These are phyloP conservation scores for Starmerella etchellsii DNA, from an alignment of 805 yeast species.

Conservation along the genomic window DNA sequence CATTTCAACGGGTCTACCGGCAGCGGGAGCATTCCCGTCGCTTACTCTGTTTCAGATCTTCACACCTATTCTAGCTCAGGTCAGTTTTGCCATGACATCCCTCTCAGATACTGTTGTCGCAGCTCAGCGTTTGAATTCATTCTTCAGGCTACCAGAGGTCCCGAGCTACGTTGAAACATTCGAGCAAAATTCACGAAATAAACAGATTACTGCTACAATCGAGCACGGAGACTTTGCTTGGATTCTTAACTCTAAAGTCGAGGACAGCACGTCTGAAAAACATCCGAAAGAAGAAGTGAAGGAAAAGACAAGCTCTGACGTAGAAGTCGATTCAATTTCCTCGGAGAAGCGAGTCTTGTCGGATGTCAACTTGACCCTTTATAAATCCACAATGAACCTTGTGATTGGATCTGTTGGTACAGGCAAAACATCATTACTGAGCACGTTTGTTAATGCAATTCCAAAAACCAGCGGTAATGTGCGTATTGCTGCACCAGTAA, in stretches of 20 bases:
- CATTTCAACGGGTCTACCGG: constrained; percentile 3
- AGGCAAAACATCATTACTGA: constrained; percentile 63
- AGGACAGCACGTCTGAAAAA: constrained; percentile 5
- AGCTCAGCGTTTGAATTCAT: constrained; percentile 14
- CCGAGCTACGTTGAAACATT: constrained; percentile 22
- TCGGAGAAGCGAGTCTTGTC: constrained; percentile 22
- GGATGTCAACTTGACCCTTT: constrained; percentile 4
- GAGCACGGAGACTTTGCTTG: constrained; percentile 9
- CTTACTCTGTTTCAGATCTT: constrained; percentile 16
- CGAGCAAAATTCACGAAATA: neutral
- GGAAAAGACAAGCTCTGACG: constrained; percentile 24
- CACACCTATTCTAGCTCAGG: constrained; percentile 14
- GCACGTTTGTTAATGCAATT: constrained; percentile 65
- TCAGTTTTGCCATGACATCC: constrained; percentile 35
- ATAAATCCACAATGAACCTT: constrained; percentile 37
- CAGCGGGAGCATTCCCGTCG: constrained; percentile 15
- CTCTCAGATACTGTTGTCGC: constrained; percentile 31
- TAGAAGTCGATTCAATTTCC: neutral
- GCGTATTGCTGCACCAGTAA: constrained; percentile 40
- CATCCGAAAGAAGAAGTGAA: constrained; percentile 4
- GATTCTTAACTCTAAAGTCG: constrained; percentile 24
- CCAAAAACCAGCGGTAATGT: constrained; percentile 39
- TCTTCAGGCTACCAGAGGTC: constrained; percentile 28
- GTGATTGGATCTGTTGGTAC: constrained; percentile 72
- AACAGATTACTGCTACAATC: neutral